A percentile compares a stretch with the other conserved stretches of the same genome.
phyloP scores from a whole-genome alignment of 2,329 filamentous ascomycete species.

The Verticillium longisporum region DNA sequence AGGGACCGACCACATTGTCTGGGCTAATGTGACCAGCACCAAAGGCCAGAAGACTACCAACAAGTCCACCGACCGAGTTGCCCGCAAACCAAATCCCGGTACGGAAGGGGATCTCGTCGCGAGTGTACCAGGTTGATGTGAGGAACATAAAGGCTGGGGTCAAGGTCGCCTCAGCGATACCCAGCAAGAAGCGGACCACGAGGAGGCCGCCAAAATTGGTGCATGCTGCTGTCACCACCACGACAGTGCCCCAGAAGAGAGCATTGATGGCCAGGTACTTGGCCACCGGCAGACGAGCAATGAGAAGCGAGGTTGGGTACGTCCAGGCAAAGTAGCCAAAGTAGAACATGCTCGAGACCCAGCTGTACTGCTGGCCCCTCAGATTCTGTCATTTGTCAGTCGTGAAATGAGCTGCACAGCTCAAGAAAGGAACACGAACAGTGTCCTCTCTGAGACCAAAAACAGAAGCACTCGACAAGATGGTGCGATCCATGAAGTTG shows the following conservation, averaged over 20 bases:
- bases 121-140: slow-evolving; percentile 49
- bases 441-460: slow-evolving; percentile 47
- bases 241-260: slow-evolving; percentile 42
- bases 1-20: slow-evolving; percentile 34
- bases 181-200: slow-evolving; percentile 44
- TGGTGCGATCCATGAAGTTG: slow-evolving; percentile 57
- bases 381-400: slow-evolving; percentile 34
- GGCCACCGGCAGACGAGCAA: slow-evolving; percentile 38
- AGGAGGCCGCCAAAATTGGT: slow-evolving; percentile 41
- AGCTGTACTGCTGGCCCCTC: slow-evolving; percentile 49
- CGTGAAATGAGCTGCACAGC: background rate
- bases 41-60: slow-evolving; percentile 45
- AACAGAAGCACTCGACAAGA: slow-evolving; percentile 47
- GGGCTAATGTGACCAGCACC: slow-evolving; percentile 46
- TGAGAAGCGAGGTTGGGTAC: slow-evolving; percentile 40
- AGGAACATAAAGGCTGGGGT: slow-evolving; percentile 50
- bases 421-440: slow-evolving; percentile 11
- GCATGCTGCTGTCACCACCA: slow-evolving; percentile 37
- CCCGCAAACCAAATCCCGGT: slow-evolving; percentile 51
- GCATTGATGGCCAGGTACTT: slow-evolving; percentile 41
- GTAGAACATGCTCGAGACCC: slow-evolving; percentile 29
- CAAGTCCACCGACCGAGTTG: slow-evolving; percentile 39
- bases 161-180: slow-evolving; percentile 47
- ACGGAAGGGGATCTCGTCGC: slow-evolving; percentile 46
- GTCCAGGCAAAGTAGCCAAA: slow-evolving; percentile 41